phyloP scores from a whole-genome alignment of 1,139 yeast species.

The Arxiozyma slooffiae region DNA sequence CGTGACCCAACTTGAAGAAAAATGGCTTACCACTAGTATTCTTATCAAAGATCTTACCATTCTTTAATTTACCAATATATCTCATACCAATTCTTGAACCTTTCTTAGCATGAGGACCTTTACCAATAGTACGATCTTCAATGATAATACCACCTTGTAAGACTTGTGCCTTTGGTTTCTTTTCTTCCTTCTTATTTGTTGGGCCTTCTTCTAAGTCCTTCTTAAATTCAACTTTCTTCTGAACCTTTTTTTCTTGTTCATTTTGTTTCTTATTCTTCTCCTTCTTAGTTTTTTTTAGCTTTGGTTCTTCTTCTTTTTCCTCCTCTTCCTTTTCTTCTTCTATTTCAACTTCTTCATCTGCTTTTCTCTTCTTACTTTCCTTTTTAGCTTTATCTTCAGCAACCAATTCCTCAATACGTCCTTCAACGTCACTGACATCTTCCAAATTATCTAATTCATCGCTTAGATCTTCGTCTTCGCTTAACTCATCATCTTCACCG shows the following conservation, averaged over 20 bases:
- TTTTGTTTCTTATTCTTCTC: constrained; percentile 26
- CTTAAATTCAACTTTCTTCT: constrained; percentile 76
- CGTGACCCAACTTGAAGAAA: constrained; percentile 81
- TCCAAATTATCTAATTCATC: constrained; percentile 28
- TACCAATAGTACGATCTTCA: constrained; percentile 86
- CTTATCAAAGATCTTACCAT: constrained; percentile 93
- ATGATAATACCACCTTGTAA: constrained; percentile 86
- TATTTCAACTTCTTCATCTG: constrained; percentile 33
- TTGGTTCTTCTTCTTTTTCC: constrained; percentile 20
- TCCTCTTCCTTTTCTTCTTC: constrained; percentile 32
- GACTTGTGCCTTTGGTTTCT: constrained; percentile 48
- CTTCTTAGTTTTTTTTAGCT: constrained; percentile 21
- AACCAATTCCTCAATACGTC: constrained; percentile 34
- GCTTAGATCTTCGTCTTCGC: constrained; percentile 42
- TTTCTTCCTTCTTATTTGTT: constrained; percentile 40
- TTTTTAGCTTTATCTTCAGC: constrained; percentile 16
- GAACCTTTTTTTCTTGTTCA: constrained; percentile 25
- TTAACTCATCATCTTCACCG: constrained; percentile 69
- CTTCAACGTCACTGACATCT: constrained; percentile 42
- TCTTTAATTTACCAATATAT: constrained; percentile 93
- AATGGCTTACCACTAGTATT: constrained; percentile 97
- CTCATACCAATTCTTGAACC: constrained; percentile 92
- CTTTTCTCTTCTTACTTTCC: constrained; percentile 35
- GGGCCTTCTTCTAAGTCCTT: constrained; percentile 93
- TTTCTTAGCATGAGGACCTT: constrained; percentile 78